Evolutionary conservation across 2,329 filamentous ascomycete species (phyloP), one percentile per base, ranked within the genome.

Genomic region (Fusarium sp.): DNA sequence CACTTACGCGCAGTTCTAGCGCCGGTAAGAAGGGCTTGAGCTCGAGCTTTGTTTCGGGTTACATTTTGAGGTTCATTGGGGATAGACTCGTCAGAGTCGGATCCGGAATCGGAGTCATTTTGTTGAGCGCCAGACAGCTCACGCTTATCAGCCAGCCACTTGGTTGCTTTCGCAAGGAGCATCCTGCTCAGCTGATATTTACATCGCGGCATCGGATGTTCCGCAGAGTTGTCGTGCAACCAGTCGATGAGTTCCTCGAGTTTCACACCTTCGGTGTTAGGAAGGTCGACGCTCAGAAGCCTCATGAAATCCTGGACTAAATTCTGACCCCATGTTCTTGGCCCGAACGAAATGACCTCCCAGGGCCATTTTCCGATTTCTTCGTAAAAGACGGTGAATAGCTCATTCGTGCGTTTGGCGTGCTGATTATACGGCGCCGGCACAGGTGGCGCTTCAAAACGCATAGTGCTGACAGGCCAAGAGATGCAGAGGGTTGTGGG

Each of bases 311-410:
- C 27, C 1, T 1, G 4, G 7, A 20, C 4, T 3, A 41, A 18
- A 13, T 31, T 41, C 7, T 58, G 33, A 1, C 31, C 35, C 66
- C 66, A 69, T 20, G 3, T 29, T 3, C 9, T 5, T 4, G 66
- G 66, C 1, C 53, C 38, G 4, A 69, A 69, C 0, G 7, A 25
- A 3, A 53, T 53, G 4, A 69, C 31, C 6, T 69, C 10, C 66
- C 66, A 69, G 1, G 66, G 66, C 66, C 66, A 69, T 25, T 49
- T n/a, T 1, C 53, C 47, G 0, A 62, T 7, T 7, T 25, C 29
- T 1, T 57, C 5, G 4, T 63, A 20, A 5, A 68, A 63, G 2
- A 25, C 2, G 0, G 8, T 10, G 15, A 68, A 63, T 1, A 46
- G 6, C 4, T 22, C 4, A 4, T 36, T 17, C 0, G 35, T 25